phyloP scores from a whole-genome alignment of 2,329 filamentous ascomycete genomes.

The Pseudopithomyces maydicus region DNA sequence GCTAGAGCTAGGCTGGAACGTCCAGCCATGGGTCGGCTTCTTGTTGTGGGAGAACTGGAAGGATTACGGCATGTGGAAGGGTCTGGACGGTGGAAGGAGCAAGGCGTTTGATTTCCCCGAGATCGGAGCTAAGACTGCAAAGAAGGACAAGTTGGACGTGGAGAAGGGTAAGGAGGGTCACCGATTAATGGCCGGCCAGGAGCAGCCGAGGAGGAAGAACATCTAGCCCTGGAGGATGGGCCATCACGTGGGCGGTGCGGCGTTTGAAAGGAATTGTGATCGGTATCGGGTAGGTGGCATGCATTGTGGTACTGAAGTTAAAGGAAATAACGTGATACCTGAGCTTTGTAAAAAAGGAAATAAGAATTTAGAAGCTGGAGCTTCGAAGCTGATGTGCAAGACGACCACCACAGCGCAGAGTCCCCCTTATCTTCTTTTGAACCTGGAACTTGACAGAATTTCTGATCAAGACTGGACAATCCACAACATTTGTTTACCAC shows the following conservation, averaged over 20 bases:
- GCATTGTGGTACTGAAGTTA: too few relatives aligned
- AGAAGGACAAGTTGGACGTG: constrained; percentile 53
- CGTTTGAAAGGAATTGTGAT: neutral
- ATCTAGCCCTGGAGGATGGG: neutral
- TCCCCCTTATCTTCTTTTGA: neutral
- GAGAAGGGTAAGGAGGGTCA: constrained; percentile 56
- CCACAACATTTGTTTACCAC: too few relatives aligned
- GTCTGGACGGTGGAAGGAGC: constrained; percentile 67
- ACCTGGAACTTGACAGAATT: too few relatives aligned
- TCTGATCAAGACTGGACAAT: too few relatives aligned
- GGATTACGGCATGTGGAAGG: constrained; percentile 66
- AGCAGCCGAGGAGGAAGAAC: constrained; percentile 26
- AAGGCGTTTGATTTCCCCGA: constrained; percentile 68
- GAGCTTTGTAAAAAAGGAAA: neutral
- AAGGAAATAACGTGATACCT: neutral
- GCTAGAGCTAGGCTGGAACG: constrained; percentile 88
- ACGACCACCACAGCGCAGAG: neutral
- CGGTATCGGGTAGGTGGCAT: too few relatives aligned
- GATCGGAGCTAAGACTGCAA: constrained; percentile 67
- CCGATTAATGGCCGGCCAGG: constrained; percentile 46
- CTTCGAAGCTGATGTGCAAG: too few relatives aligned
- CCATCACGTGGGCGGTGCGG: neutral
- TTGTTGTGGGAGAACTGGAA: constrained; percentile 72
- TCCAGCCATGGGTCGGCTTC: constrained; percentile 94
- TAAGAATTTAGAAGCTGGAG: too few relatives aligned